These are phyloP conservation scores for Protea cynaroides DNA, from an alignment of 164 flowering plant genomes.

Conservation along the genomic window DNA sequence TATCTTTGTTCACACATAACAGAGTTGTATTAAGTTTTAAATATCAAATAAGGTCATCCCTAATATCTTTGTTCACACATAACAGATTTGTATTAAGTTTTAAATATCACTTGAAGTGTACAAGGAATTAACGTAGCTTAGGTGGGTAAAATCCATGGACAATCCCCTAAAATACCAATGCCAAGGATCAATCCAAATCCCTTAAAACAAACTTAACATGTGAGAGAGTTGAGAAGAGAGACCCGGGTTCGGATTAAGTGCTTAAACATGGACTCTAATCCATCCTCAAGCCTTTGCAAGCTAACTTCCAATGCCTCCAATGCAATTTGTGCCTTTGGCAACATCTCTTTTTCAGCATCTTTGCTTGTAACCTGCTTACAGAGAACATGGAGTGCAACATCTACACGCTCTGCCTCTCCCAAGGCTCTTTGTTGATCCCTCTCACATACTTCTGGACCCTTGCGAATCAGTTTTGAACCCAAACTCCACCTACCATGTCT, in stretches of 20 bases:
- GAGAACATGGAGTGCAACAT: constrained; percentile 10
- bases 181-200: too few relatives aligned
- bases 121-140: too few relatives aligned
- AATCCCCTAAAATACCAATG: too few relatives aligned
- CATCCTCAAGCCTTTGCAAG: constrained; percentile 24
- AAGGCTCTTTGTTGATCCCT: background rate
- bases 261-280: constrained; percentile 37
- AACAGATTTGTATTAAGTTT: too few relatives aligned
- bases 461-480: constrained; percentile 22
- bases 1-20: too few relatives aligned
- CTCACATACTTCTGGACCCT: constrained; percentile 12
- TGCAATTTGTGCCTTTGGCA: constrained; percentile 11
- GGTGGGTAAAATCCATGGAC: too few relatives aligned
- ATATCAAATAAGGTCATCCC: too few relatives aligned
- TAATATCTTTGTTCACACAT: too few relatives aligned
- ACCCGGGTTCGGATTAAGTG: constrained; percentile 33
- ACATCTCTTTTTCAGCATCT: constrained; percentile 4
- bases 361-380: background rate
- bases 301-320: constrained; percentile 23
- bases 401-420: constrained; percentile 18
- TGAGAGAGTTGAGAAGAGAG: constrained; percentile 34
- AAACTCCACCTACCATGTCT: background rate
- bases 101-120: too few relatives aligned
- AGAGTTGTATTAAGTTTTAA: too few relatives aligned
- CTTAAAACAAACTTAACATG: constrained; percentile 1